A percentile compares a stretch with the other conserved stretches of the same genome.
Conservation (phyloP, 169 alveolate genomes). For the Plasmodium sp. region DNA sequence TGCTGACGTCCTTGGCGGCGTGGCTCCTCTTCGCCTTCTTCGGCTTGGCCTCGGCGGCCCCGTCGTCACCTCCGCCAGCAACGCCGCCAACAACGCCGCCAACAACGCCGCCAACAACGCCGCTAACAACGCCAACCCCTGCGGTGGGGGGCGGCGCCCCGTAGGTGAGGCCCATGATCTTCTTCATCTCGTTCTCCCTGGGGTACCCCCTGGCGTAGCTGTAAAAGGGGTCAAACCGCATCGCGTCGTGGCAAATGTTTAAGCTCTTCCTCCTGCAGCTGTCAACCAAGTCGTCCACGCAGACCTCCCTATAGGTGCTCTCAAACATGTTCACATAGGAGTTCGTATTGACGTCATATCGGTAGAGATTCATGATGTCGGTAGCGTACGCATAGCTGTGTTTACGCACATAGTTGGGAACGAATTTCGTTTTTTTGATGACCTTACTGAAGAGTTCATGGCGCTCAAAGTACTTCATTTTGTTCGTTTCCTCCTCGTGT, state of each 20-base stretch:
- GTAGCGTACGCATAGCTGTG: conserved; percentile 63
- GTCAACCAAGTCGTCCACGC: conserved; percentile 30
- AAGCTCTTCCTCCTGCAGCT: conserved; percentile 8
- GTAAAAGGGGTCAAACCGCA: conserved; percentile 15
- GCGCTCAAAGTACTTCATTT: conserved; percentile 68
- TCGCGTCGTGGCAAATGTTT: conserved; percentile 27
- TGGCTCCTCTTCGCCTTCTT: neutral
- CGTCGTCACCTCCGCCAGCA: neutral
- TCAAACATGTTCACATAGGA: conserved; percentile 50
- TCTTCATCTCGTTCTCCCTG: conserved; percentile 40
- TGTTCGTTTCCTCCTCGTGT: conserved; percentile 47
- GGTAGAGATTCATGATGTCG: conserved; percentile 46
- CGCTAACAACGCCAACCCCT: neutral
- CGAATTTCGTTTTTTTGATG: conserved; percentile 53
- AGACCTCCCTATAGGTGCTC: conserved; percentile 19
- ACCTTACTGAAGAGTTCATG: conserved; percentile 61
- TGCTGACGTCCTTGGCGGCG: neutral
- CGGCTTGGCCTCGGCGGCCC: neutral
- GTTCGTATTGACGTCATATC: conserved; percentile 59
- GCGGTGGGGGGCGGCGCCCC: neutral
- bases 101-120: neutral
- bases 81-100: neutral
- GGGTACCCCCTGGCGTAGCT: conserved; percentile 26
- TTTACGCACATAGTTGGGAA: conserved; percentile 57
- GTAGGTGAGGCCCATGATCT: conserved; percentile 41